Evolutionary conservation across 805 yeast genomes (phyloP), one percentile per base, ranked within the genome.

Genomic region (Cyberlindnera subsufficiens): DNA sequence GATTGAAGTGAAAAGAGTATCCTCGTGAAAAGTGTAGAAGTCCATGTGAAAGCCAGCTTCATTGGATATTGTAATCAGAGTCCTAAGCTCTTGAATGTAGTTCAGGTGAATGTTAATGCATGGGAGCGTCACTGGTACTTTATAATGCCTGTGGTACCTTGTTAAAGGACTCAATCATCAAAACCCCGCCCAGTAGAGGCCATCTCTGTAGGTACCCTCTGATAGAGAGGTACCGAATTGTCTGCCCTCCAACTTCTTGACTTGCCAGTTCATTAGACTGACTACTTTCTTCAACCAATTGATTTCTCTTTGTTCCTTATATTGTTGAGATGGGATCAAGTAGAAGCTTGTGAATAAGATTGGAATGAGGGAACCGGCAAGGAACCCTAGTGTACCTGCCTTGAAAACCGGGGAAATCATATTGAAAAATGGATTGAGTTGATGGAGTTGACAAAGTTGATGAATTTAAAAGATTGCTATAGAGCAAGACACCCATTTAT

Each of bases 151-250:
- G 27, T 2, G 27, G 27, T 22, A 22, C 32, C 30, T n/a, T 30
- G 10, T 30, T n/a, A 30, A 7, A 30, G 17, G 16, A 15, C 16
- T 9, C 17, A 8, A 22, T 25, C 13, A 6, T 46, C 40, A 58
- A 41, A 58, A 58, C 1, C 61, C 61, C n/a, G 61, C 61, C 61
- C 61, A 58, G 46, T 58, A 58, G 18, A 58, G 45, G 4, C 59
- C 59, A 36, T 58, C 61, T 31, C 47, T 50, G 38, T 55, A 56
- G 1, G 44, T 39, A 6, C 53, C 56, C n/a, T 44, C 43, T 11
- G 40, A 18, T n/a, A 37, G 18, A 14, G 27, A 18, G n/a, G 14
- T 16, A 14, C 19, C 35, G 19, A 32, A 17, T 5, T 32, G 35
- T 36, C 47, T 46, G 30, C 36, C 17, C 39, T 46, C 47, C n/a